Percentiles rank a stretch among this genome's conserved stretches.
These are phyloP conservation scores for Lobosporangium transversale DNA, from an alignment of 192 early-diverging fungal species.

Conservation along the genomic window DNA sequence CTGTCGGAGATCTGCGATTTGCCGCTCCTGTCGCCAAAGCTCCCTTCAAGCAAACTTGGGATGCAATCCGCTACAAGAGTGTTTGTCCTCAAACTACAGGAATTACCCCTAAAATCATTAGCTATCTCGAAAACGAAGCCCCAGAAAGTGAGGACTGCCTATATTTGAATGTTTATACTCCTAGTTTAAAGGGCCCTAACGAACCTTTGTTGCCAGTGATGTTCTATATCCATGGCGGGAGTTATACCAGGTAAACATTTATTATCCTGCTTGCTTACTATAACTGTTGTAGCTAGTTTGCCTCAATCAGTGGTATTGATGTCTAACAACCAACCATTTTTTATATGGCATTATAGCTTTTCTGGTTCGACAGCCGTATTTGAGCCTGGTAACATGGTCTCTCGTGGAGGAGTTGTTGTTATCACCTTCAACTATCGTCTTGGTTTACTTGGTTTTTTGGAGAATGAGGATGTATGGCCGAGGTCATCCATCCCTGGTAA, in stretches of 20 bases:
- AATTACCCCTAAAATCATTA: not conserved
- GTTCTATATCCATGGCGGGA: conserved; percentile 35
- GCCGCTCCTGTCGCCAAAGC: too few species aligned
- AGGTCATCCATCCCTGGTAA: conserved; percentile 26
- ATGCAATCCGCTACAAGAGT: conserved; percentile 18
- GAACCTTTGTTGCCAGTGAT: conserved; percentile 25
- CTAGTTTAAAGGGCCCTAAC: conserved; percentile 8
- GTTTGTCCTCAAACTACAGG: conserved; percentile 13
- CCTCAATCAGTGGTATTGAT: too few species aligned
- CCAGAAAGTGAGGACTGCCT: conserved; percentile 38
- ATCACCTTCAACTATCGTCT: conserved; percentile 42
- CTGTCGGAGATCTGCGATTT: conserved; percentile 23
- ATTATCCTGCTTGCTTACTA: too few species aligned
- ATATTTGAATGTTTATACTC: conserved; percentile 47
- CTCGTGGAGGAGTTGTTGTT: conserved; percentile 40
- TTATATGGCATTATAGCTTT: too few species aligned
- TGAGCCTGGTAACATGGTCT: conserved; percentile 44
- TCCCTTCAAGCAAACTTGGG: conserved; percentile 2
- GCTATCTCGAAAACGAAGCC: not conserved
- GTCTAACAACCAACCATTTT: too few species aligned
- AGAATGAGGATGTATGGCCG: conserved; percentile 3
- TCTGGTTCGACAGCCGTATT: conserved; percentile 12
- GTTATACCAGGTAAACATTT: too few species aligned
- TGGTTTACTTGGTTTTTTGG: conserved; percentile 19
- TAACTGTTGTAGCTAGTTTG: too few species aligned